These are phyloP conservation scores for Ustilago curta DNA, from an alignment of 1,284 basidiomycete species.

Conservation along the genomic window DNA sequence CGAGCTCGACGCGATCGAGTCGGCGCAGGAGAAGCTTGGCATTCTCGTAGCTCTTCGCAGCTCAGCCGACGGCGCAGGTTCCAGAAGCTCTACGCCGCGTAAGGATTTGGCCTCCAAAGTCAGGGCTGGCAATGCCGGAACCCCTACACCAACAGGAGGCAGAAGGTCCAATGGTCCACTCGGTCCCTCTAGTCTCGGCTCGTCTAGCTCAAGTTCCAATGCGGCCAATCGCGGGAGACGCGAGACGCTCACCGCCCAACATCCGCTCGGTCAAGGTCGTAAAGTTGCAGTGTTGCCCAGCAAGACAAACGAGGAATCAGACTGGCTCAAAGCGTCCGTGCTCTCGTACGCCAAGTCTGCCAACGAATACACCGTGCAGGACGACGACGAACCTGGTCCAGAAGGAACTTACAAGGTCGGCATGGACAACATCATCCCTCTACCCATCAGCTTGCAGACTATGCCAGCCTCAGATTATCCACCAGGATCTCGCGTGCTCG, in stretches of 20 bases:
- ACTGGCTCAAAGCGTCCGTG: constrained; percentile 51
- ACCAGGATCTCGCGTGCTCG: constrained; percentile 62
- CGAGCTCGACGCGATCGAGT: constrained; percentile 55
- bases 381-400: constrained; percentile 49
- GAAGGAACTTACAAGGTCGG: constrained; percentile 51
- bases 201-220: constrained; percentile 11
- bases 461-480: constrained; percentile 62
- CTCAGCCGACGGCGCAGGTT: constrained; percentile 31
- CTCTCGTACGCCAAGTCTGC: constrained; percentile 35
- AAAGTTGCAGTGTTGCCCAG: constrained; percentile 46
- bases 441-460: constrained; percentile 58
- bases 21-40: constrained; percentile 59
- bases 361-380: constrained; percentile 50
- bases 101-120: constrained; percentile 37
- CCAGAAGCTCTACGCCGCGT: constrained; percentile 35
- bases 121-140: constrained; percentile 16
- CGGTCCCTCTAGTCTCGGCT: constrained; percentile 30
- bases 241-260: constrained; percentile 42
- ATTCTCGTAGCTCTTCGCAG: constrained; percentile 57
- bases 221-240: constrained; percentile 21
- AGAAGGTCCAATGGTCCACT: constrained; percentile 21
- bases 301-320: constrained; percentile 43
- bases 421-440: constrained; percentile 60
- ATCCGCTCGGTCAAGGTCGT: constrained; percentile 36
- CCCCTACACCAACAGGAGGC: constrained; percentile 31